These are phyloP conservation scores for Boletus reticulatus DNA, from an alignment of 768 basidiomycete genomes.

Conservation along the genomic window DNA sequence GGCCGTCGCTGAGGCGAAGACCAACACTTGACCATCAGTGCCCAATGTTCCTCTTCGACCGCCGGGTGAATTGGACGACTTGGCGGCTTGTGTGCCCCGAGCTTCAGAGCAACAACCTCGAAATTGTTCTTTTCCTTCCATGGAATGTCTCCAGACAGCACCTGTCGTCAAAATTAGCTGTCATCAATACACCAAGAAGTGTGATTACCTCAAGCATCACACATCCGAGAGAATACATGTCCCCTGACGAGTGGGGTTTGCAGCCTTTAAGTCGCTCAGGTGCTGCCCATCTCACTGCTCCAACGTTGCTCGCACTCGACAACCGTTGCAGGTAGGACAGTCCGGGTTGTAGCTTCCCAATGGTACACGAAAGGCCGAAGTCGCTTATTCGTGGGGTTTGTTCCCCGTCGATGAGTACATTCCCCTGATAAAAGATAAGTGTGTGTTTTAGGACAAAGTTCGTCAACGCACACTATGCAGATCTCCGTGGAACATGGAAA, in stretches of 20 bases:
- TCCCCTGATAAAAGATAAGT: neutral
- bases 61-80: neutral
- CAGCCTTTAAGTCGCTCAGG: neutral
- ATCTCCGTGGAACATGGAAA: neutral
- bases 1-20: neutral
- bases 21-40: conserved; percentile 2
- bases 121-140: neutral
- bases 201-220: neutral
- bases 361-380: neutral
- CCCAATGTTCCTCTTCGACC: neutral
- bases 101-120: neutral
- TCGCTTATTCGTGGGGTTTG: neutral
- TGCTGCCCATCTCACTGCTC: neutral
- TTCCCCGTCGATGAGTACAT: neutral
- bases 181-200: neutral
- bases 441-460: neutral
- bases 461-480: neutral
- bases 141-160: conserved; percentile 3
- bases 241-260: neutral
- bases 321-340: neutral
- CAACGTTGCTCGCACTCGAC: neutral
- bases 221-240: conserved; percentile 3
- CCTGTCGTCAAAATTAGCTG: neutral
- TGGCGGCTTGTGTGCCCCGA: neutral
- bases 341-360: neutral